phyloP scores from a whole-genome alignment of 2,329 filamentous ascomycete species.

The Spiromastix sp. region DNA sequence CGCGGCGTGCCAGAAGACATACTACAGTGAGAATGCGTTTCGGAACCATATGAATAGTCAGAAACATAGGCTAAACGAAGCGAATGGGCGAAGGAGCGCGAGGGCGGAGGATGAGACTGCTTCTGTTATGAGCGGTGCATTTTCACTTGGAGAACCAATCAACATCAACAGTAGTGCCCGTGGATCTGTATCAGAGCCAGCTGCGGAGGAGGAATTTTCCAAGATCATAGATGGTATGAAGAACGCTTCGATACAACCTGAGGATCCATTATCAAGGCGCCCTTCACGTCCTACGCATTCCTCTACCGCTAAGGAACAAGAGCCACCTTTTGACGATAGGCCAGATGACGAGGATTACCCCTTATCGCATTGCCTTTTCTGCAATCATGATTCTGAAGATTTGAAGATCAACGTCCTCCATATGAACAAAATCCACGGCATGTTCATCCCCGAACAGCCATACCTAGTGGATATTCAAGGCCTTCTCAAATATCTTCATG shows the following conservation, averaged over 20 bases:
- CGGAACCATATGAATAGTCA: slow-evolving; percentile 84
- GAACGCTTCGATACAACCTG: slow-evolving; percentile 47
- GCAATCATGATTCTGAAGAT: slow-evolving; percentile 72
- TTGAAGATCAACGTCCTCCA: slow-evolving; percentile 69
- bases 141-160: slow-evolving; percentile 77
- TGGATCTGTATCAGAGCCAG: slow-evolving; percentile 31
- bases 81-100: slow-evolving; percentile 36
- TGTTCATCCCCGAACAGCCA: slow-evolving; percentile 86
- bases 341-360: slow-evolving; percentile 30
- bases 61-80: slow-evolving; percentile 69
- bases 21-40: slow-evolving; percentile 93
- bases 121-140: slow-evolving; percentile 72
- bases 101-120: slow-evolving; percentile 55
- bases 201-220: slow-evolving; percentile 58
- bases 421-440: slow-evolving; percentile 87
- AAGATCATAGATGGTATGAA: slow-evolving; percentile 70
- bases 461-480: slow-evolving; percentile 78
- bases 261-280: slow-evolving; percentile 33
- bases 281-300: slow-evolving; percentile 33
- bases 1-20: slow-evolving; percentile 75
- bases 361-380: slow-evolving; percentile 68
- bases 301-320: slow-evolving; percentile 19
- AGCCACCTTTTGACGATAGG: slow-evolving; percentile 10
- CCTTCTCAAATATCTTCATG: slow-evolving; percentile 64
- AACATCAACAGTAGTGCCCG: slow-evolving; percentile 19